phyloP scores from a whole-genome alignment of 352 stramenopile species.

The Phytophthora vignae region DNA sequence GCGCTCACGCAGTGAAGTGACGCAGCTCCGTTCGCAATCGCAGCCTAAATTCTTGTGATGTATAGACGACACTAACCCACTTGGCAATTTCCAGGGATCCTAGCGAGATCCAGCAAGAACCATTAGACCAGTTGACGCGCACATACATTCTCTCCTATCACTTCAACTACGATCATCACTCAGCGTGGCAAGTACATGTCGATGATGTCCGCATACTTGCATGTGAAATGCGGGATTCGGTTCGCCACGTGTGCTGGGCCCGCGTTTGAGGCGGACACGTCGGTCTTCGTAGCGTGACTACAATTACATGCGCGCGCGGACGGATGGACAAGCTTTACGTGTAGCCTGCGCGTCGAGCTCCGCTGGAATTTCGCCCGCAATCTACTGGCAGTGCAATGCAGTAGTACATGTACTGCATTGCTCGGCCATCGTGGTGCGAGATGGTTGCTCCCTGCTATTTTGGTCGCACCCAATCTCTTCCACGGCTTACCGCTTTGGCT shows the following conservation, averaged over 20 bases:
- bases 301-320: too few relatives aligned
- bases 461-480: constrained; percentile 10
- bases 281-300: neutral
- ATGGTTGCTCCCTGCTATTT: neutral
- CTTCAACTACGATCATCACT: neutral
- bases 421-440: neutral
- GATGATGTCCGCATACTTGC: neutral
- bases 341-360: neutral
- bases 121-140: neutral
- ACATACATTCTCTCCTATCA: neutral
- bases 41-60: neutral
- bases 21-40: too few relatives aligned
- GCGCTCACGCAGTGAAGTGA: neutral
- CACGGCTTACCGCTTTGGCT: constrained; percentile 2
- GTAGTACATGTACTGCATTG: too few relatives aligned
- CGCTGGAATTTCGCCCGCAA: neutral
- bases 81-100: neutral
- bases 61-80: neutral
- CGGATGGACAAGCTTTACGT: neutral
- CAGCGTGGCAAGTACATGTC: neutral
- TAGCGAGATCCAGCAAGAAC: neutral
- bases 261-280: neutral
- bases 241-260: neutral
- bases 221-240: constrained; percentile 4
- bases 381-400: too few relatives aligned